A percentile compares a stretch with the other conserved stretches of the same genome.
These are phyloP conservation scores for Blastocystis sp. DNA, from an alignment of 352 stramenopile genomes.

Conservation along the genomic window DNA sequence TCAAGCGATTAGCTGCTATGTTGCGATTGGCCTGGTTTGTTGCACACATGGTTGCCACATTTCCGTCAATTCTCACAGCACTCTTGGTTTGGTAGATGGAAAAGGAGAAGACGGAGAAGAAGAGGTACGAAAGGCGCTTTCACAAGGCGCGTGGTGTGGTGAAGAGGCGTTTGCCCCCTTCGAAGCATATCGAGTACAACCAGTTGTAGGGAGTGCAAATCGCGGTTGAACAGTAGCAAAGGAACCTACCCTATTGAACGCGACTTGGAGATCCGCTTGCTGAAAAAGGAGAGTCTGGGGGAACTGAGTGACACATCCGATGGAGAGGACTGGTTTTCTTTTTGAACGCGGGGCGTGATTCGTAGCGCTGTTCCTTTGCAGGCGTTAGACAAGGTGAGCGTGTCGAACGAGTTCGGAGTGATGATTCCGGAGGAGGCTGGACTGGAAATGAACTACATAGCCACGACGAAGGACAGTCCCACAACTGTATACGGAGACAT, in stretches of 20 bases:
- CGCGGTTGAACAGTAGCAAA: background rate
- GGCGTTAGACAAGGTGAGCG: background rate
- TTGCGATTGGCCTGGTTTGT: background rate
- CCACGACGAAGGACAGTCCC: background rate
- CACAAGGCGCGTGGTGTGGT: background rate
- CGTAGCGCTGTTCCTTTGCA: background rate
- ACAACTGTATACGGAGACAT: background rate
- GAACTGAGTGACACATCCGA: conserved; percentile 10
- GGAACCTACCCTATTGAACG: background rate
- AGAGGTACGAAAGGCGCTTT: background rate
- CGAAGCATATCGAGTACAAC: background rate
- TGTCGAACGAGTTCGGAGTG: background rate
- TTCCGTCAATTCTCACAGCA: too few species aligned
- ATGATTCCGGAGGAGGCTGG: background rate
- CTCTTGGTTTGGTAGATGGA: background rate
- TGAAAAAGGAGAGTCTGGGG: background rate
- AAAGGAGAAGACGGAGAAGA: background rate
- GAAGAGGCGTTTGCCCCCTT: background rate
- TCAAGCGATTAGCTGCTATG: background rate
- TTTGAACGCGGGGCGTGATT: background rate
- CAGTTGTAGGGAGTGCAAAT: background rate
- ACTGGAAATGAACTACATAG: background rate
- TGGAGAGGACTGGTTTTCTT: background rate
- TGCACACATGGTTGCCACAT: background rate
- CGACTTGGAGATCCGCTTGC: background rate